Conservation (phyloP, 179 eudicot species). For the Beta macrorhiza region DNA sequence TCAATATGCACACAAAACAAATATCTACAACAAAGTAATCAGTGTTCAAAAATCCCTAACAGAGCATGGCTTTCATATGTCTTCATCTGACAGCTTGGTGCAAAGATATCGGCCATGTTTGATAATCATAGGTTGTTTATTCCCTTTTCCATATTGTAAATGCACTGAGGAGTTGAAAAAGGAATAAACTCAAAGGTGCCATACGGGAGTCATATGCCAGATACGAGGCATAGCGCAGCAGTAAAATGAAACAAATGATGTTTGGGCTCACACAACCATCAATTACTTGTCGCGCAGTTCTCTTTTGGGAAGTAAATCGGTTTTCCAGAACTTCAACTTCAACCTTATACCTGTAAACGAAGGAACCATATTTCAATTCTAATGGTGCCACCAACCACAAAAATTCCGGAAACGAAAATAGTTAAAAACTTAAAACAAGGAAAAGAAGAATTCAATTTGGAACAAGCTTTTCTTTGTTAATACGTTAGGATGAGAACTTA, state of each 20-base stretch:
- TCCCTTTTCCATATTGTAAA: background rate
- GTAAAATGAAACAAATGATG: background rate
- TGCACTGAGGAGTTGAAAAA: background rate
- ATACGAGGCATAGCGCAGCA: background rate
- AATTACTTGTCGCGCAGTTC: slow-evolving; percentile 66
- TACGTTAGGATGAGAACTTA: too few relatives aligned
- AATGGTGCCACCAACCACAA: background rate
- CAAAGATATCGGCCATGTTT: background rate
- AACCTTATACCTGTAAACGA: slow-evolving; percentile 53
- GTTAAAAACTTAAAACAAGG: background rate
- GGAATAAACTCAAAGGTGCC: background rate
- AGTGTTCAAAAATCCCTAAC: background rate
- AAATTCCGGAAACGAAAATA: background rate
- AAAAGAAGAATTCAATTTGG: background rate
- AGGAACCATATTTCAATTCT: background rate
- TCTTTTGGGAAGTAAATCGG: slow-evolving; percentile 73
- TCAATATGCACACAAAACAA: background rate
- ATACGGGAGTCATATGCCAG: background rate
- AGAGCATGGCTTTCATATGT: background rate
- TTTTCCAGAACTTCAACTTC: slow-evolving; percentile 63
- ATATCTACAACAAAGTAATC: too few relatives aligned
- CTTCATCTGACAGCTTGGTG: background rate
- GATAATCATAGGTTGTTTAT: background rate
- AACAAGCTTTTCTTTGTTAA: background rate
- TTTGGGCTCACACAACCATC: background rate